These are phyloP conservation scores for Inga leiocalycina DNA, from an alignment of 306 rosid genomes.

Conservation along the genomic window DNA sequence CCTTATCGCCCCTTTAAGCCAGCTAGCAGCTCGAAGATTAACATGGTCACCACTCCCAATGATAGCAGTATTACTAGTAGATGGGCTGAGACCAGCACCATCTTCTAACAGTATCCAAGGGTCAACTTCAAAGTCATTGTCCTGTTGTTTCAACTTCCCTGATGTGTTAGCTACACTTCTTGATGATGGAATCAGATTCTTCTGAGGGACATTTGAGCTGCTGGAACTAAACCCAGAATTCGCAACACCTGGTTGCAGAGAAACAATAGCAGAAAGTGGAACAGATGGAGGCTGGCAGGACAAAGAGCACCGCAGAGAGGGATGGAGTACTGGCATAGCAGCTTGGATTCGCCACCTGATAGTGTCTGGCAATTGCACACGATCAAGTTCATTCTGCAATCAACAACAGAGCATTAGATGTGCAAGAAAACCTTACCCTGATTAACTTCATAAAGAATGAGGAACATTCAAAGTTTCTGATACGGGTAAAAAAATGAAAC, in stretches of 20 bases:
- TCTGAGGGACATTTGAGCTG: conserved; percentile 53
- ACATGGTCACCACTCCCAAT: conserved; percentile 70
- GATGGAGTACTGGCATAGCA: conserved; percentile 78
- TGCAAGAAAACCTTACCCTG: not conserved
- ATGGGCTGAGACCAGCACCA: conserved; percentile 78
- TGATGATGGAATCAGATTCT: conserved; percentile 45
- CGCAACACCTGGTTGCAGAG: conserved; percentile 55
- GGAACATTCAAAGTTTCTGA: not conserved
- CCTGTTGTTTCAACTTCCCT: conserved; percentile 76
- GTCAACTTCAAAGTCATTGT: conserved; percentile 72
- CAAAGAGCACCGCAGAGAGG: conserved; percentile 53
- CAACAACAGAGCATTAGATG: conserved; percentile 28
- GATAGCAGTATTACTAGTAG: conserved; percentile 56
- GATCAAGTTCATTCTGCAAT: conserved; percentile 72
- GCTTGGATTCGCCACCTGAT: conserved; percentile 90
- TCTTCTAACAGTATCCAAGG: conserved; percentile 94
- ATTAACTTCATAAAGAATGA: conserved; percentile 9
- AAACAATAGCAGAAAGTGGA: conserved; percentile 53
- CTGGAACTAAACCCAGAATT: conserved; percentile 47
- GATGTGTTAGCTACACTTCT: conserved; percentile 45
- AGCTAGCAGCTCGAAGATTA: conserved; percentile 76
- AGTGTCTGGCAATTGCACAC: conserved; percentile 79
- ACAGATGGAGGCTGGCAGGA: conserved; percentile 79
- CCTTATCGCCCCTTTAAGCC: conserved; percentile 95
- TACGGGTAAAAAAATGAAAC: not conserved